phyloP scores from a whole-genome alignment of 192 early-diverging fungal species.

The Anaeromyces robustus region DNA sequence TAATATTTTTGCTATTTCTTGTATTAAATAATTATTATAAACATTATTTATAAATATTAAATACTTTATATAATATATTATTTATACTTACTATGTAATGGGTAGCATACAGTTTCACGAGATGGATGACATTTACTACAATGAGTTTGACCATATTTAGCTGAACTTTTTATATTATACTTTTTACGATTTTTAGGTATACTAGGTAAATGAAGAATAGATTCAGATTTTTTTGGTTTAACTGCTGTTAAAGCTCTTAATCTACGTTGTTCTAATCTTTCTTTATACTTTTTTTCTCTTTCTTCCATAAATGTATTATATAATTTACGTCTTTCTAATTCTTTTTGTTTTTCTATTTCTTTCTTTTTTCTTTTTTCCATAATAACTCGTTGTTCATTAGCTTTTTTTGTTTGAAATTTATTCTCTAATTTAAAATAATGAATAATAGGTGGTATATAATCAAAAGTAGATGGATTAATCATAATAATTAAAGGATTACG shows the following conservation, averaged over 20 bases:
- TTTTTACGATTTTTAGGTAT: neutral
- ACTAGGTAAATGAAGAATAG: neutral
- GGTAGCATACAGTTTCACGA: neutral
- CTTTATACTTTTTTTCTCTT: neutral
- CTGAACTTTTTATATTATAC: neutral
- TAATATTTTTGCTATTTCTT: too few relatives aligned
- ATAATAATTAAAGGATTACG: neutral
- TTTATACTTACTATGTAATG: neutral
- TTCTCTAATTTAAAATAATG: neutral
- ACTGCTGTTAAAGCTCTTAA: neutral
- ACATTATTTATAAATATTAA: too few relatives aligned
- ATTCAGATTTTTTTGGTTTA: neutral
- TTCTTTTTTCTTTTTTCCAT: neutral
- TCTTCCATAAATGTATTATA: neutral
- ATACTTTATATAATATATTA: too few relatives aligned
- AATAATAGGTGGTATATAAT: neutral
- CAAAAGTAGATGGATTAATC: neutral
- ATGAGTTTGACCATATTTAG: neutral
- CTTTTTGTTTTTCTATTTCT: neutral
- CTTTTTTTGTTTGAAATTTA: neutral
- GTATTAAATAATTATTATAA: too few relatives aligned
- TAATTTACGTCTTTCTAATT: neutral
- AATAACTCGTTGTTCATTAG: neutral
- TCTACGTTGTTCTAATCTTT: neutral
- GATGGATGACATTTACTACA: neutral